phyloP scores from a whole-genome alignment of 148 eudicot species.

The Vaccinium myrtillus region DNA sequence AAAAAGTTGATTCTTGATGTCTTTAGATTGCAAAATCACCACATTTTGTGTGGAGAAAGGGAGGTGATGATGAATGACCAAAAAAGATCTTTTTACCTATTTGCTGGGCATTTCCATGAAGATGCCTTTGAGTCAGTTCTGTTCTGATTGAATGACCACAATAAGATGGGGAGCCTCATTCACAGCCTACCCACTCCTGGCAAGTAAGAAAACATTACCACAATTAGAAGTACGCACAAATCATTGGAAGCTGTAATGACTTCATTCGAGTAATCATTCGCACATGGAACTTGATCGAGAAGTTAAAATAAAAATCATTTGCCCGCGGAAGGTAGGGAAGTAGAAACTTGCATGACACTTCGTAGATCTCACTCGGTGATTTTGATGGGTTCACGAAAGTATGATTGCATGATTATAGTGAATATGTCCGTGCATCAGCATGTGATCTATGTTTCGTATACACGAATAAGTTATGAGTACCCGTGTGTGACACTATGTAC shows the following conservation, averaged over 20 bases:
- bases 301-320: slow-evolving; percentile 20
- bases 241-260: slow-evolving; percentile 23
- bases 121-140: slow-evolving; percentile 19
- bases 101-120: slow-evolving; percentile 24
- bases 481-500: neutral
- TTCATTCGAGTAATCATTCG: slow-evolving; percentile 35
- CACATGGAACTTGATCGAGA: slow-evolving; percentile 21
- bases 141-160: slow-evolving; percentile 23
- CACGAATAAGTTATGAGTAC: neutral
- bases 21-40: neutral
- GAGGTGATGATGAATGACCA: neutral
- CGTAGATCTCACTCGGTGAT: neutral
- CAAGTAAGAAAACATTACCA: slow-evolving; percentile 12
- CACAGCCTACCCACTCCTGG: slow-evolving; percentile 13
- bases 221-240: slow-evolving; percentile 1
- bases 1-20: neutral
- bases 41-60: neutral
- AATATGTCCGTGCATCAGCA: slow-evolving; percentile 23
- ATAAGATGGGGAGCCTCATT: neutral
- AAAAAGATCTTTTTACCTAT: slow-evolving; percentile 18
- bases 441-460: slow-evolving; percentile 24
- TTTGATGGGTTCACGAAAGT: slow-evolving; percentile 13
- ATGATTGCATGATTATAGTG: slow-evolving; percentile 22
- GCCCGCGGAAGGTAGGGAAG: slow-evolving; percentile 28
- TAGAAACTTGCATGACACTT: slow-evolving; percentile 26